Base-by-base conservation (phyloP, 768 basidiomycete genomes). In the Paxillus rubicundulus region DNA sequence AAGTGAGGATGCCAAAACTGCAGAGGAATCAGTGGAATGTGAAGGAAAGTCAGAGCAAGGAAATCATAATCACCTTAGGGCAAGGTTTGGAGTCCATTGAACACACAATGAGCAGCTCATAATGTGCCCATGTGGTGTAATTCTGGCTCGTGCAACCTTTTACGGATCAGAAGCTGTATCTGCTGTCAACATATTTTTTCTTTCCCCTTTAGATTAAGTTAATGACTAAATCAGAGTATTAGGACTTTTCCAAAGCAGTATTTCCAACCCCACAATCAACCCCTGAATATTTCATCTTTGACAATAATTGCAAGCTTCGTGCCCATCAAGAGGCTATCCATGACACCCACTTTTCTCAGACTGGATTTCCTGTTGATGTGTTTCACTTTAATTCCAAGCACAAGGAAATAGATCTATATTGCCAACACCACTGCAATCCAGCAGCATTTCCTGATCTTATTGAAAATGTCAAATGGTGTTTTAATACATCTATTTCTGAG, bases 401-500 rank as follows among this genome's bases (percentile, higher is more conserved):
- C 53, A 53, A 57, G 32, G 51, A 60, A 33, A 50, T 42, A 18
- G 67, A 68, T 48, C 28, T 20, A 5, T 60, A 54, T 36, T 67
- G 61, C 42, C 59, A 62, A 12, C 12, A 33, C 21, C 51, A 70
- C 47, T 69, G 66, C 43, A 71, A 70, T 50, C 70, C 70, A 9
- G 50, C 58, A 16, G 18, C 13, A 14, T 71, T 55, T 49, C 56
- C 57, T 6, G 63, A 68, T 28, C 58, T 71, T 13, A 9, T 55
- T n/a, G 52, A 33, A 18, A 47, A 52, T n/a, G 59, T 56, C 1
- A 55, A 50, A 12, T 70, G 70, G 68, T 21, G 30, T 5, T 72
- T 72, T 64, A 72, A 72, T 50, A 67, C 70, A 1, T 73, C 72
- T 2, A 58, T 55, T 10, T 69, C 66, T 13, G 70, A 73, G 48